Percentiles rank a stretch among this genome's conserved stretches.
Evolutionary conservation across 345 rosid genomes (phyloP).

Genomic region (Acer campestre): DNA sequence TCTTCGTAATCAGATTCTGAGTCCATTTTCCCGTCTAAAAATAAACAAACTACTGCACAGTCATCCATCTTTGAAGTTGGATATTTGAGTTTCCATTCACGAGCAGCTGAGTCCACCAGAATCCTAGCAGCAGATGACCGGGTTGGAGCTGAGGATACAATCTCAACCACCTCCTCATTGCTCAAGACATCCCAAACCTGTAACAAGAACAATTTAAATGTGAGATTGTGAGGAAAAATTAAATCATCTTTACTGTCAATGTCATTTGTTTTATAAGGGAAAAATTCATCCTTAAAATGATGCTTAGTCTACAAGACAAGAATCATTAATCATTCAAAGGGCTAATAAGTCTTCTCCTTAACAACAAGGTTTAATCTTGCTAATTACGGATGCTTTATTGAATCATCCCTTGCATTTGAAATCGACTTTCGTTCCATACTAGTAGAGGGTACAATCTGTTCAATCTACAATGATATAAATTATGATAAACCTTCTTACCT

Average conservation of each 20-base stretch:
- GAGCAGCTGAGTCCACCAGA: slow-evolving; percentile 85
- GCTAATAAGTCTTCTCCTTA: neutral
- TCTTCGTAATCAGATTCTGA: slow-evolving; percentile 80
- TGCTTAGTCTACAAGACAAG: neutral
- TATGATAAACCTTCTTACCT: neutral
- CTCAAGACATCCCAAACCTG: slow-evolving; percentile 99
- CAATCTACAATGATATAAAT: neutral
- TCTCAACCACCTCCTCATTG: slow-evolving; percentile 95
- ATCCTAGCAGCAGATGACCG: slow-evolving; percentile 86
- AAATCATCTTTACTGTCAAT: neutral
- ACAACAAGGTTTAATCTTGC: neutral
- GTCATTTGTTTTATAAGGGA: neutral
- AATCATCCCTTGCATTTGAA: neutral
- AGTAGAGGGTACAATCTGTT: neutral
- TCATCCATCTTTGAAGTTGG: slow-evolving; percentile 99
- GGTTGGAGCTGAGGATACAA: slow-evolving; percentile 76
- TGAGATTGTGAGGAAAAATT: neutral
- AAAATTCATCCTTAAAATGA: neutral
- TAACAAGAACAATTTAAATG: slow-evolving; percentile 9
- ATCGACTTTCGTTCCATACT: neutral
- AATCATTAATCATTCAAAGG: neutral
- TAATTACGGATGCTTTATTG: neutral
- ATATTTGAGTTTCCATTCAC: slow-evolving; percentile 93
- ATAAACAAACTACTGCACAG: slow-evolving; percentile 97
- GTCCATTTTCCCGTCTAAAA: slow-evolving; percentile 96